A percentile compares a stretch with the other conserved stretches of the same genome.
These are phyloP conservation scores for Mucor saturninus DNA, from an alignment of 371 early-diverging fungal species.

Conservation along the genomic window DNA sequence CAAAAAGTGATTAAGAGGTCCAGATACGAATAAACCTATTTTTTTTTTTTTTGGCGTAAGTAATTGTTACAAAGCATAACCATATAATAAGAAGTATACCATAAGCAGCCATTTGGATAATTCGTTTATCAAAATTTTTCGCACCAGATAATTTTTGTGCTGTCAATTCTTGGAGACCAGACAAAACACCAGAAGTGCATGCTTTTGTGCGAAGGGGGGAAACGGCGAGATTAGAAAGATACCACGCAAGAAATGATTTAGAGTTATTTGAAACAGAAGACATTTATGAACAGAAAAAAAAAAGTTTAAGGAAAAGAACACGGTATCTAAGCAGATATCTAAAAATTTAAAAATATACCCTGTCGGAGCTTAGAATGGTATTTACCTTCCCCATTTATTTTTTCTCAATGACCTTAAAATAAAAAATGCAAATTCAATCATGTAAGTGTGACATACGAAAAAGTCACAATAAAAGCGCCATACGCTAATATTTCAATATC, in stretches of 20 bases:
- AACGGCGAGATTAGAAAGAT: conserved; percentile 63
- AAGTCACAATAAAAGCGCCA: too few relatives aligned
- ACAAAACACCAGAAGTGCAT: conserved; percentile 75
- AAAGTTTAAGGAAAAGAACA: too few relatives aligned
- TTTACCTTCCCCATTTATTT: too few relatives aligned
- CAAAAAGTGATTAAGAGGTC: conserved; percentile 74
- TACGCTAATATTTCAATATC: too few relatives aligned
- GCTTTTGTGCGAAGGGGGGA: conserved; percentile 83
- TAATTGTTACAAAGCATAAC: too few relatives aligned
- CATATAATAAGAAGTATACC: conserved; percentile 41
- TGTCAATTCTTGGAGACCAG: conserved; percentile 78
- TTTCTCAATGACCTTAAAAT: too few relatives aligned
- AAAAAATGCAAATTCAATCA: too few relatives aligned
- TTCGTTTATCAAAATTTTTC: conserved; percentile 65
- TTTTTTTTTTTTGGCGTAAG: background rate
- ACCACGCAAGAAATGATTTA: conserved; percentile 59
- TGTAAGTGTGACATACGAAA: too few relatives aligned
- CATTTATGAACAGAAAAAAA: background rate
- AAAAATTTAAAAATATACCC: too few relatives aligned
- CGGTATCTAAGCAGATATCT: too few relatives aligned
- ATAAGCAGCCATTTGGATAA: conserved; percentile 83
- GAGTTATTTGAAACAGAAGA: conserved; percentile 17
- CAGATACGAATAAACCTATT: conserved; percentile 64
- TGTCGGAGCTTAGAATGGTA: too few relatives aligned
- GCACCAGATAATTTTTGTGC: conserved; percentile 74